phyloP scores from a whole-genome alignment of 306 rosid genomes.

The Rosa persica region DNA sequence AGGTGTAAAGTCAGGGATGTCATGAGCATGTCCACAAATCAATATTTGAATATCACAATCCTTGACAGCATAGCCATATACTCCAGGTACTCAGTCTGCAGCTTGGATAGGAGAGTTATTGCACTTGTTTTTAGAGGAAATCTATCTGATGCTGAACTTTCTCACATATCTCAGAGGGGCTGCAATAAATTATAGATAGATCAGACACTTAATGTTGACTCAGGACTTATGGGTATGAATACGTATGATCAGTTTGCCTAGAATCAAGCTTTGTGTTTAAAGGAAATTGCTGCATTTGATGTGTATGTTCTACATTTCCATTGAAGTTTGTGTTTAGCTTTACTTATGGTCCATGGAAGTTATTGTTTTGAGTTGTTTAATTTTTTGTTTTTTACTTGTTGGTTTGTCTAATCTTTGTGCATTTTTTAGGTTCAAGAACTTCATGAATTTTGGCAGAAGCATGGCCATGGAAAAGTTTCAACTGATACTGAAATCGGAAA shows the following conservation, averaged over 20 bases:
- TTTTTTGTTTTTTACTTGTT: not conserved
- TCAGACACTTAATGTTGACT: not conserved
- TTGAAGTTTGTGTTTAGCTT: not conserved
- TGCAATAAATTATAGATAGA: not conserved
- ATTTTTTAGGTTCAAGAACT: not conserved
- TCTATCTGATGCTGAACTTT: not conserved
- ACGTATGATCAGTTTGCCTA: not conserved
- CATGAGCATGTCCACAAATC: not conserved
- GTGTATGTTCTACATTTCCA: not conserved
- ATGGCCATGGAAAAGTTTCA: constrained; percentile 13
- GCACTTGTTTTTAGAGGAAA: not conserved
- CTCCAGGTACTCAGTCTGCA: not conserved
- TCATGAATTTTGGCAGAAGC: constrained; percentile 12
- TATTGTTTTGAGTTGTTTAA: not conserved
- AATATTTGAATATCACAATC: not conserved
- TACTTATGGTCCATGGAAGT: not conserved
- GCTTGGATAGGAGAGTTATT: not conserved
- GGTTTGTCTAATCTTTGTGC: not conserved
- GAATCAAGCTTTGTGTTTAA: not conserved
- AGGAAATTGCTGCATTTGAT: not conserved
- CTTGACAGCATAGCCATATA: not conserved
- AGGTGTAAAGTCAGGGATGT: not conserved
- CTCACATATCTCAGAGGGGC: not conserved
- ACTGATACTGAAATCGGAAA: constrained; percentile 2
- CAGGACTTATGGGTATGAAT: not conserved